Base-by-base conservation (phyloP, 1,284 basidiomycete genomes). In the Ustilago crameri region DNA sequence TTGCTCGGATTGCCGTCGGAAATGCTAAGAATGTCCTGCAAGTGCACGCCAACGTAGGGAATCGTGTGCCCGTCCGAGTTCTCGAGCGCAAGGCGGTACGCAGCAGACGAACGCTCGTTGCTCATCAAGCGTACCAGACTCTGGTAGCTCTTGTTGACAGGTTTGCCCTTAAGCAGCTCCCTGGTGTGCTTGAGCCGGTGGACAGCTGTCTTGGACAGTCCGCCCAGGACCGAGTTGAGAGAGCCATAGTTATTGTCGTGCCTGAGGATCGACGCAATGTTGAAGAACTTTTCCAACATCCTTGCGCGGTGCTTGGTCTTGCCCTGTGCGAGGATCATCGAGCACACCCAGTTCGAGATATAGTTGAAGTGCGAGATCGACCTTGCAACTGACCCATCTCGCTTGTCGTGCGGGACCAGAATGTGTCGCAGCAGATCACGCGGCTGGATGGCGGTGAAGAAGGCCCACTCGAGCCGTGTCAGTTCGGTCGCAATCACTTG, bases 351-450 rank as follows among this genome's bases (percentile, higher is more conserved):
- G 47, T 62, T 65, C 18, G 75, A 78, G 45, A 79, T 65, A 62
- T 80, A 80, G 57, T 80, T 80, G 52, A 80, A 80, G 61, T 80
- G 78, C 17, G 67, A 73, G 30, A 80, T 80, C 26, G 66, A 73
- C 9, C 66, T 61, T n/a, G 77, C 51, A 8, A 79, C 77, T 2
- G 77, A 74, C 0, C 76, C 76, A 23, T 74, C 64, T 22, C 78
- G 70, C 18, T 67, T 57, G 12, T 71, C 56, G 41, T 72, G 52
- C 5, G 72, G 63, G 1, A 79, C 75, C 3, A 80, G 69, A 20
- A 78, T 76, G 55, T 80, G 78, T 10, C 78, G 70, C 12, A 80
- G 58, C 44, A 79, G 51, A 46, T 80, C 78, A 8, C 78, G 59
- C 8, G 78, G 76, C 40, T 69, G 67, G 51, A 80, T 78, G 23